These are phyloP conservation scores for Atkinsonella hypoxylon DNA, from an alignment of 2,329 filamentous ascomycete species.

Conservation along the genomic window DNA sequence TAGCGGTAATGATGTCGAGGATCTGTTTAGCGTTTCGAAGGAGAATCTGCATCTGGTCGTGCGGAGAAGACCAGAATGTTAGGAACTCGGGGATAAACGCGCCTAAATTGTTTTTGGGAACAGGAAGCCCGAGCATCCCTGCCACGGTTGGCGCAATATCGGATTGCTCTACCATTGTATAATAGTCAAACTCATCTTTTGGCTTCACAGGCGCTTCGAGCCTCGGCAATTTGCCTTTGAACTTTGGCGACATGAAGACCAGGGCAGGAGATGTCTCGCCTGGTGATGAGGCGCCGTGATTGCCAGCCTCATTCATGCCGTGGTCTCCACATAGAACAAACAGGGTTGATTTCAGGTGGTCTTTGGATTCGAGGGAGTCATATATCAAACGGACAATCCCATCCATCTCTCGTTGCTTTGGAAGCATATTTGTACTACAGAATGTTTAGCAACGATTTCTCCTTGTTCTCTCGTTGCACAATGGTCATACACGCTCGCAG, in stretches of 20 bases:
- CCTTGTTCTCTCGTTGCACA: too few relatives aligned
- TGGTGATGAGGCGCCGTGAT: conserved; percentile 86
- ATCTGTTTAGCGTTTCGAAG: conserved; percentile 74
- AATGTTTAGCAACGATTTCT: neutral
- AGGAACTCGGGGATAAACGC: conserved; percentile 73
- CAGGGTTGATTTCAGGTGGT: conserved; percentile 65
- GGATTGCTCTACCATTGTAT: conserved; percentile 78
- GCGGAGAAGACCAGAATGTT: conserved; percentile 49
- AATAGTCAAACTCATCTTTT: conserved; percentile 68
- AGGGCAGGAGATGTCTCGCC: conserved; percentile 91
- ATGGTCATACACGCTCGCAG: too few relatives aligned
- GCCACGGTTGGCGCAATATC: conserved; percentile 86
- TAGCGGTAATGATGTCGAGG: conserved; percentile 60
- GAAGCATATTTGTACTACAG: conserved; percentile 71
- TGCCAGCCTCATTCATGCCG: conserved; percentile 98
- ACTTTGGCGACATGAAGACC: conserved; percentile 79
- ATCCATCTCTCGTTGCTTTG: conserved; percentile 94
- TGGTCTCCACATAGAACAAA: conserved; percentile 87
- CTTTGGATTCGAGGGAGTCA: conserved; percentile 54
- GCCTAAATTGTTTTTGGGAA: conserved; percentile 82
- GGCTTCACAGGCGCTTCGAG: conserved; percentile 43
- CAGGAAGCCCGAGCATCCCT: conserved; percentile 73
- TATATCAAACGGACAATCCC: conserved; percentile 66
- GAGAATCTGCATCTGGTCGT: conserved; percentile 55
- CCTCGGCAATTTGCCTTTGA: conserved; percentile 41